Conservation (phyloP, 257 asterid species). For the Paulownia fortunei region DNA sequence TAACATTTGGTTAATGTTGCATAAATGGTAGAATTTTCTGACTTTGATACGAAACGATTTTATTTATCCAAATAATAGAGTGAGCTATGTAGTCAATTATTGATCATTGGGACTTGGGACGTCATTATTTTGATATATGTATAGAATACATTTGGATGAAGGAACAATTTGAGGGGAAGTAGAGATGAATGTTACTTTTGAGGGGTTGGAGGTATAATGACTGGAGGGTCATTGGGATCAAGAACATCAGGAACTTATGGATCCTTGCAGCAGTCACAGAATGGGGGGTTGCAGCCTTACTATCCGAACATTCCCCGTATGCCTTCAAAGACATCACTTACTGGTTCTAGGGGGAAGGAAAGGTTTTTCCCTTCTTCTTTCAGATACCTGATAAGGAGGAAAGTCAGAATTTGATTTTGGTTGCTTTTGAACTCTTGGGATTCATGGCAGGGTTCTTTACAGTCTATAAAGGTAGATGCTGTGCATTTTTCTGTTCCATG, state of each 20-base stretch:
- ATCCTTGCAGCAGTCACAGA: conserved; percentile 56
- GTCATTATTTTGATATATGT: too few species aligned
- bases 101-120: too few species aligned
- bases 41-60: too few species aligned
- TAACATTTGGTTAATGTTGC: too few species aligned
- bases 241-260: conserved; percentile 60
- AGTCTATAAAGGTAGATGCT: conserved; percentile 52
- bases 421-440: conserved; percentile 48
- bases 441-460: conserved; percentile 51
- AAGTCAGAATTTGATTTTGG: conserved; percentile 64
- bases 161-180: too few species aligned
- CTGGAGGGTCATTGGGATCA: conserved; percentile 61
- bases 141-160: too few species aligned
- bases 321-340: conserved; percentile 49
- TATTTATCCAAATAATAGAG: too few species aligned
- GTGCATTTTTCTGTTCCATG: background rate
- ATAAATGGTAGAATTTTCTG: too few species aligned
- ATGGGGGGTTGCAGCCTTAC: conserved; percentile 52
- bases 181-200: conserved; percentile 55
- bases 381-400: conserved; percentile 53
- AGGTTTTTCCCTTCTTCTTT: conserved; percentile 37
- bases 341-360: conserved; percentile 62
- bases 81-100: too few species aligned
- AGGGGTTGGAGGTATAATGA: conserved; percentile 64
- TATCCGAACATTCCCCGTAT: conserved; percentile 43